Percentiles rank a stretch among this genome's conserved stretches.
Conservation (phyloP, 176 grass and related monocot genomes). For the Avena atlantica region DNA sequence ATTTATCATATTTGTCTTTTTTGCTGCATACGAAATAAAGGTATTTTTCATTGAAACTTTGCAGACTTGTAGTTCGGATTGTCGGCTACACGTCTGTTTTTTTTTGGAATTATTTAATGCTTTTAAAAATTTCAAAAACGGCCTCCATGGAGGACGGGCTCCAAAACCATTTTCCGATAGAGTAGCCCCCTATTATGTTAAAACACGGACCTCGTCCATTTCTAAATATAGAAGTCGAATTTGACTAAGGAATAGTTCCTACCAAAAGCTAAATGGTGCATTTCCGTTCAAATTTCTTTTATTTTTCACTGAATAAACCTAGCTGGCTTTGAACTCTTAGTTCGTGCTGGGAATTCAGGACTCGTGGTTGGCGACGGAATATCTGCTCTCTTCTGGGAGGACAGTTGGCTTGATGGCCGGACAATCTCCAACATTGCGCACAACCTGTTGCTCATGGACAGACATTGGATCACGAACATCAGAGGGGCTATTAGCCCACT, state of each 20-base stretch:
- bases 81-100: too few species aligned
- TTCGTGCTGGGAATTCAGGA: background rate
- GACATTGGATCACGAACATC: background rate
- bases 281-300: background rate
- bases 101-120: too few species aligned
- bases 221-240: conserved; percentile 2
- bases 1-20: too few species aligned
- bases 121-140: too few species aligned
- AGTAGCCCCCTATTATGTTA: conserved; percentile 18
- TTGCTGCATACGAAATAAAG: too few species aligned
- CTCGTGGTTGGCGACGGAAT: background rate
- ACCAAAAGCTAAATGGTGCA: background rate
- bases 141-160: too few species aligned
- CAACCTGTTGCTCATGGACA: background rate
- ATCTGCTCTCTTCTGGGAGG: conserved; percentile 2
- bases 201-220: conserved; percentile 4
- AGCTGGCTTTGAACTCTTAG: background rate
- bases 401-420: background rate
- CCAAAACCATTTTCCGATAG: too few species aligned
- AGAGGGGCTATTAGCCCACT: background rate
- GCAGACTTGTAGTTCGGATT: too few species aligned
- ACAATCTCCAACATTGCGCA: background rate
- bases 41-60: too few species aligned
- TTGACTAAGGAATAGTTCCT: background rate
- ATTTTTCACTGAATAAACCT: background rate